Base-by-base conservation (phyloP, 495 filamentous ascomycete genomes). In the Aspergillus steynii region DNA sequence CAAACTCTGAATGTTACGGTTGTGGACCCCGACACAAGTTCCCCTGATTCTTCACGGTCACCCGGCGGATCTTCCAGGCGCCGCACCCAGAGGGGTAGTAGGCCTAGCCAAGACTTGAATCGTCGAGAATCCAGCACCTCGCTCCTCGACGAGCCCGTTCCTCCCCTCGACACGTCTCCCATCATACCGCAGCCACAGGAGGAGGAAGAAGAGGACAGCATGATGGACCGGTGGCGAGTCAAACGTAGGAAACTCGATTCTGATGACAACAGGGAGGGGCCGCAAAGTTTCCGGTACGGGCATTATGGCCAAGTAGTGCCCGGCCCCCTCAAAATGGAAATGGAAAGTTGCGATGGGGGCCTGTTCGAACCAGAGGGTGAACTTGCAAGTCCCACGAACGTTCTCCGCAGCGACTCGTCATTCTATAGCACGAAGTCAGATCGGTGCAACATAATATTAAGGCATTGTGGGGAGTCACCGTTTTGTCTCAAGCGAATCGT, bases 351-450 rank as follows among this genome's bases (percentile, higher is more conserved):
- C 67, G 94, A 97, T 75, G 94, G 93, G 53, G 94, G 93, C 1
- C 82, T 86, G 26, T 93, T 88, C 69, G 83, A 85, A 57, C 74
- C 74, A 2, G 74, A 77, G 42, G 72, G 78, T 47, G 78, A 80
- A 58, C 77, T 81, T 25, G 92, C 91, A 65, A 80, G 80, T 46
- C 85, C 88, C 29, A 90, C 93, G 62, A 96, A 96, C 73, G 85
- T 97, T 47, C 80, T 98, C 52, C 84, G 81, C 60, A 90, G 93
- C 71, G 90, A 97, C 72, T 73, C 80, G 53, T 89, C 86, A 26
- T 93, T 96, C 25, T 97, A 97, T 69, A 96, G 92, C 72, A 96
- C 93, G 15, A 88, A 92, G 73, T 86, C 86, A 20, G 86, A 86
- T 55, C 85, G 86, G 58, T 96, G 91, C 76, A 96, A 96, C 65